Evolutionary conservation across 2,329 filamentous ascomycete species (phyloP).

Genomic region (Aureobasidium sp.): DNA sequence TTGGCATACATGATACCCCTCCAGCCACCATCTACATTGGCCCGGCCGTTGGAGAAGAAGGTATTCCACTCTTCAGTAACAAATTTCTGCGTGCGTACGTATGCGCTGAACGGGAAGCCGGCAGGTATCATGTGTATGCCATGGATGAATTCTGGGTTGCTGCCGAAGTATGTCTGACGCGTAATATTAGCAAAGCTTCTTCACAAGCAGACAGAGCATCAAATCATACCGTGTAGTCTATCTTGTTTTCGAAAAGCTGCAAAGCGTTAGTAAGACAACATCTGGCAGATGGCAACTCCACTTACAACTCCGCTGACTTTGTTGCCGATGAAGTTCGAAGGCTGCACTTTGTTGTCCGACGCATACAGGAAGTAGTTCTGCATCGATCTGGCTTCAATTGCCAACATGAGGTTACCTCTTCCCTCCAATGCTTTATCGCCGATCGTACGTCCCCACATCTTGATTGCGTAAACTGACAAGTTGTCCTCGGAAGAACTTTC

Average conservation of each 20-base stretch:
- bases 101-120: slow-evolving; percentile 55
- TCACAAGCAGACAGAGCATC: fast-evolving
- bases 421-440: slow-evolving; percentile 76
- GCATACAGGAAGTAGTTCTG: slow-evolving; percentile 78
- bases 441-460: slow-evolving; percentile 83
- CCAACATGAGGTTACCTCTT: slow-evolving; percentile 73
- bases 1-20: slow-evolving; percentile 78
- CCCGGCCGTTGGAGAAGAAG: slow-evolving; percentile 64
- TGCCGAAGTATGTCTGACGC: slow-evolving; percentile 67
- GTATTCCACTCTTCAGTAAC: slow-evolving; percentile 76
- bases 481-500: slow-evolving; percentile 88
- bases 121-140: slow-evolving; percentile 82
- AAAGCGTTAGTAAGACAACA: background rate
- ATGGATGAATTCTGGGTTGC: slow-evolving; percentile 33
- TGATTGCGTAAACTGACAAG: slow-evolving; percentile 79
- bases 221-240: slow-evolving; percentile 61
- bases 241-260: slow-evolving; percentile 82
- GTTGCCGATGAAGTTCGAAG: slow-evolving; percentile 71
- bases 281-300: fast-evolving
- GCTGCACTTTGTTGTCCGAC: slow-evolving; percentile 62
- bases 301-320: slow-evolving; percentile 53
- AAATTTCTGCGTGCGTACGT: slow-evolving; percentile 61
- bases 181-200: no score
- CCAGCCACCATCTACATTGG: slow-evolving; percentile 71
- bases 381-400: slow-evolving; percentile 66